Evolutionary conservation across 140 eudicot species (phyloP).

Genomic region (Anethum foeniculum): DNA sequence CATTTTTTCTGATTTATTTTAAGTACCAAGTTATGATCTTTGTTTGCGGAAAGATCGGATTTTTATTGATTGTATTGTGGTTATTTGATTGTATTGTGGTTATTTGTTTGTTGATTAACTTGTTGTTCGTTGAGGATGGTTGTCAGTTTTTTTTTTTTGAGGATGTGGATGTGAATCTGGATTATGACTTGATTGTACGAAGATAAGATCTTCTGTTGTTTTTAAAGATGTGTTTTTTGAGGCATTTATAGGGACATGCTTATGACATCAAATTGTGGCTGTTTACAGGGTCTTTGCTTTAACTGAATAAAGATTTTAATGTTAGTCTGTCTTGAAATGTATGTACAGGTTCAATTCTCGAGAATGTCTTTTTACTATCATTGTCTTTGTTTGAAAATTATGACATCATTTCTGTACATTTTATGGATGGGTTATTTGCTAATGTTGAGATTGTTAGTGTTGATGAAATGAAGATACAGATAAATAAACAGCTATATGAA

Average conservation of each 20-base stretch:
- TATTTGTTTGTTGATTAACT: too few species aligned
- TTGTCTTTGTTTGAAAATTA: not conserved
- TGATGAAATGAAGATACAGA: too few species aligned
- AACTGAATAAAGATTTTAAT: not conserved
- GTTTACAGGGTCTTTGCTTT: not conserved
- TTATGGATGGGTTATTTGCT: not conserved
- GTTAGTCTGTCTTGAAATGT: not conserved
- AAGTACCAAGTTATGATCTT: not conserved
- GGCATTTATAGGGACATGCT: not conserved
- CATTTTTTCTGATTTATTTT: too few species aligned
- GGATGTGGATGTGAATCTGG: not conserved
- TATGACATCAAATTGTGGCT: not conserved
- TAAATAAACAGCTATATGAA: too few species aligned
- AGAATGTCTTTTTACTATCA: not conserved
- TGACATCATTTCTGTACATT: not conserved
- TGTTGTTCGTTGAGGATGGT: too few species aligned
- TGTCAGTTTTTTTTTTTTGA: not conserved
- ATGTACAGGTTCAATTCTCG: not conserved
- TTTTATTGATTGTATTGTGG: too few species aligned
- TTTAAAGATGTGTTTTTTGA: not conserved
- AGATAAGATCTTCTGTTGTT: not conserved
- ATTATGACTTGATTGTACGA: not conserved
- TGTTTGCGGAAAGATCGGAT: not conserved
- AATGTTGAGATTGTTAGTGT: too few species aligned
- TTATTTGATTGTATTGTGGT: not conserved